Evolutionary conservation across 768 basidiomycete species (phyloP), one percentile per base, ranked within the genome.

Genomic region (Sarcodon aspratus): DNA sequence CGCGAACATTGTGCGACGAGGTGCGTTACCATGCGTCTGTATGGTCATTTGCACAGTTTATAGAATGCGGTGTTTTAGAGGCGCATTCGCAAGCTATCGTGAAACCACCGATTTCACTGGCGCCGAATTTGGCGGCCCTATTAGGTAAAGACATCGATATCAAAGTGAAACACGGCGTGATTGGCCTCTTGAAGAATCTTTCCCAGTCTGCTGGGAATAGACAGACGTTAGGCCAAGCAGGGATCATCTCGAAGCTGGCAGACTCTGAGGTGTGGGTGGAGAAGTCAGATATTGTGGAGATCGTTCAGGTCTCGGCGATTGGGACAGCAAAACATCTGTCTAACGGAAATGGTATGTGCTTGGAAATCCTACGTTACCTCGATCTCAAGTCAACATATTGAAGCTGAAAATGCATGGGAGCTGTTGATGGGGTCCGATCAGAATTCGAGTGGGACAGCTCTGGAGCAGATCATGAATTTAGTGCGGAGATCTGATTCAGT

Each of bases 251-350:
- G 37, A 64, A 69, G 15, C 71, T 94, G 17, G 66, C 75, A 6
- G 63, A 65, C 33, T 86, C 82, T 47, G 76, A 76, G 4, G 72
- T 87, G 13, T 95, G 80, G 79, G 75, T 74, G 42, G 74, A 79
- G 51, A 76, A 76, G 52, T 66, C 75, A n/a, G 89, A 95, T 46
- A 80, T 92, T 73, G 82, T 85, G 6, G 85, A 91, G 48, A 75
- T 88, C 18, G 80, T 97, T 1, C 95, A 98, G 63, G 71, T 92
- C 6, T 81, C 81, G 44, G 89, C 88, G 0, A 85, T 97, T 46
- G 91, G 91, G 1, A 75, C 91, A 7, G 77, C 84, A 13, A 99
- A 97, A 63, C 89, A 95, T 61, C 72, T 98, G 48, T 92, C 87
- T 59, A 80, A 76, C 54, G 76, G 75, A 35, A 82, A 78, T 59